These are phyloP conservation scores for Candida glaebosa DNA, from an alignment of 805 yeast genomes.

Conservation along the genomic window DNA sequence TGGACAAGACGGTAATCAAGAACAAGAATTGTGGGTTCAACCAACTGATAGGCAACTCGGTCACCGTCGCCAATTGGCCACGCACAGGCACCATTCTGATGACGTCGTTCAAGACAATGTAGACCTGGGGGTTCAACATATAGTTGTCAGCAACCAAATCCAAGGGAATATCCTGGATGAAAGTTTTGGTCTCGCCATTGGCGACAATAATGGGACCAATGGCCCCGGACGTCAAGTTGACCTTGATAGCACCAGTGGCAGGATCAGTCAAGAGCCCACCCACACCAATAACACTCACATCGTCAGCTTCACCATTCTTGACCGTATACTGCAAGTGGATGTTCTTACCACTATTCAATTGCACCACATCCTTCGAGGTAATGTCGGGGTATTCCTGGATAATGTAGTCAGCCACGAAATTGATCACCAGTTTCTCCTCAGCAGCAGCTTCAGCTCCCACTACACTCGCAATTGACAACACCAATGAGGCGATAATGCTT, in stretches of 20 bases:
- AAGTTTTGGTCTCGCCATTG: constrained; percentile 45
- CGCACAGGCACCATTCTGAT: constrained; percentile 55
- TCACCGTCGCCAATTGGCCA: constrained; percentile 54
- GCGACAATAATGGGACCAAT: constrained; percentile 57
- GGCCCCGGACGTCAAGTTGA: constrained; percentile 63
- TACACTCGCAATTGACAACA: constrained; percentile 4
- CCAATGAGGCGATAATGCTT: neutral
- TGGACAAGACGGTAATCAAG: constrained; percentile 52
- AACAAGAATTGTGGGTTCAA: constrained; percentile 71
- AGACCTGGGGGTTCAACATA: constrained; percentile 57
- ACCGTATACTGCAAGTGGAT: constrained; percentile 50
- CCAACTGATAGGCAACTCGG: constrained; percentile 63
- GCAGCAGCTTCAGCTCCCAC: constrained; percentile 7
- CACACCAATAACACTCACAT: constrained; percentile 55
- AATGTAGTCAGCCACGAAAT: constrained; percentile 45
- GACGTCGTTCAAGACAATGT: constrained; percentile 46
- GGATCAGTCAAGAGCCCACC: constrained; percentile 65
- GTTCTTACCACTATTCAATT: constrained; percentile 48
- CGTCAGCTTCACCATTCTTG: constrained; percentile 56
- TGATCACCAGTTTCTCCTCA: constrained; percentile 6
- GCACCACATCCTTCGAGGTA: constrained; percentile 37
- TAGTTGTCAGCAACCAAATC: constrained; percentile 57
- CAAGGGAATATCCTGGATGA: constrained; percentile 60
- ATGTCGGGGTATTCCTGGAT: constrained; percentile 44
- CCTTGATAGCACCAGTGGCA: constrained; percentile 44